Conservation (phyloP, 139 green algal genomes). For the Chlorella sp. region DNA sequence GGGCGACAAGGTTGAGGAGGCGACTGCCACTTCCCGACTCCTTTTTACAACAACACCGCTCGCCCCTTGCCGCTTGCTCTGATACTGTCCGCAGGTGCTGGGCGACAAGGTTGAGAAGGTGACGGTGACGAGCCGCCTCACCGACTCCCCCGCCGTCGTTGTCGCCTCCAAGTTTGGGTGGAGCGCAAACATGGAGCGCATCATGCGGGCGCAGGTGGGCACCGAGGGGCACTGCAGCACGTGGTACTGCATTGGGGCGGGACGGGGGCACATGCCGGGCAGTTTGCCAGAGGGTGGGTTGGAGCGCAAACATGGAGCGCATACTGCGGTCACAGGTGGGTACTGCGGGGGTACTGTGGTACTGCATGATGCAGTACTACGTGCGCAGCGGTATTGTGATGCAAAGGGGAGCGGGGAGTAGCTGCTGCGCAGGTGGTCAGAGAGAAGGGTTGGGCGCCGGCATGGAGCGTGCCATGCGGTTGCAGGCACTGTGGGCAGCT, state of each 20-base stretch:
- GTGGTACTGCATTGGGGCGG: background rate
- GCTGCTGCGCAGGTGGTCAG: too few species aligned
- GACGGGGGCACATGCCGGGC: background rate
- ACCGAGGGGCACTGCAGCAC: too few species aligned
- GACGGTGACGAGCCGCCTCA: constrained; percentile 78
- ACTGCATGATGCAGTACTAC: background rate
- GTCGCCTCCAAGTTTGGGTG: constrained; percentile 98
- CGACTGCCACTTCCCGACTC: too few species aligned
- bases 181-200: constrained; percentile 98
- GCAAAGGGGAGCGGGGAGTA: too few species aligned
- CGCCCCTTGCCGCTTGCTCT: background rate
- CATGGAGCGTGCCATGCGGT: too few species aligned
- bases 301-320: constrained; percentile 97
- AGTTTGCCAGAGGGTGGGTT: constrained; percentile 61
- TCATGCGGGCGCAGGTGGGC: constrained; percentile 81
- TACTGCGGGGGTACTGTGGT: too few species aligned
- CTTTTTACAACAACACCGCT: too few species aligned
- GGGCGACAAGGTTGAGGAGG: too few species aligned
- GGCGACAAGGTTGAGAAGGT: constrained; percentile 77
- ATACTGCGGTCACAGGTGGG: constrained; percentile 82
- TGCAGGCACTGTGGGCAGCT: too few species aligned
- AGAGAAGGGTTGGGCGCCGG: too few species aligned
- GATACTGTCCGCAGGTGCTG: background rate
- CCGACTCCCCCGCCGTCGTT: constrained; percentile 92
- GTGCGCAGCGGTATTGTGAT: too few species aligned